Percentiles rank a stretch among this genome's conserved stretches.
Conservation (phyloP, 2,329 filamentous ascomycete species). For the Calonectria hongkongensis region DNA sequence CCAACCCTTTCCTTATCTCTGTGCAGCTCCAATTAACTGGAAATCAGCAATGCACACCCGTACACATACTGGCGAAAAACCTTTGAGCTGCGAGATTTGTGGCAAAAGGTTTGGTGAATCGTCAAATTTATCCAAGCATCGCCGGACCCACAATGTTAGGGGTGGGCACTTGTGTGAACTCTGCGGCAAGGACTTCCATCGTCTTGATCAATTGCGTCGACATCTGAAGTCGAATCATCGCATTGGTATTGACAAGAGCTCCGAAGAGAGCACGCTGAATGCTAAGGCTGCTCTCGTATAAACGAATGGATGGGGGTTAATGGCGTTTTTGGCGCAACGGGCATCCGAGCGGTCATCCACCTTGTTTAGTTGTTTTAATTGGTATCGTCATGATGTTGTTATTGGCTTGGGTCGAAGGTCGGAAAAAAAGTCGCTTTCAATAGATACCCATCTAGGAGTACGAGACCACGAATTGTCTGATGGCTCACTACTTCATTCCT, state of each 20-base stretch:
- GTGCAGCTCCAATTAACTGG: conserved; percentile 43
- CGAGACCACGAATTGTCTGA: conserved; percentile 15
- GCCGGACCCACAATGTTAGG: conserved; percentile 75
- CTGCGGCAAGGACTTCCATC: conserved; percentile 75
- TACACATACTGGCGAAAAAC: conserved; percentile 80
- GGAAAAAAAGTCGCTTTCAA: conserved; percentile 19
- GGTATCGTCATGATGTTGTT: not conserved
- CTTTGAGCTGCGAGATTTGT: conserved; percentile 75
- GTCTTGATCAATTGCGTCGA: conserved; percentile 76
- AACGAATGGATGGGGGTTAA: not conserved
- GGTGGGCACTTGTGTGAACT: conserved; percentile 71
- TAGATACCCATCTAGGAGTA: conserved; percentile 26
- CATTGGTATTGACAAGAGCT: not conserved
- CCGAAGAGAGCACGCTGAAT: not conserved
- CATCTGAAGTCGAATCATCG: conserved; percentile 66
- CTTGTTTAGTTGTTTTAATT: conserved; percentile 1
- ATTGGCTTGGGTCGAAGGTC: not conserved
- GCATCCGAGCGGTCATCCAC: not conserved
- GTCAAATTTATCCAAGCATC: conserved; percentile 80
- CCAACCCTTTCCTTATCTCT: not conserved
- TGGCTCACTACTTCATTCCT: not conserved
- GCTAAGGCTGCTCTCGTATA: not conserved
- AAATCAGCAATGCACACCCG: conserved; percentile 78
- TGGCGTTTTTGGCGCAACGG: conserved; percentile 2
- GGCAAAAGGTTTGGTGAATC: conserved; percentile 78